Base-by-base conservation (phyloP, 2,329 filamentous ascomycete species). In the Alternaria sp. region DNA sequence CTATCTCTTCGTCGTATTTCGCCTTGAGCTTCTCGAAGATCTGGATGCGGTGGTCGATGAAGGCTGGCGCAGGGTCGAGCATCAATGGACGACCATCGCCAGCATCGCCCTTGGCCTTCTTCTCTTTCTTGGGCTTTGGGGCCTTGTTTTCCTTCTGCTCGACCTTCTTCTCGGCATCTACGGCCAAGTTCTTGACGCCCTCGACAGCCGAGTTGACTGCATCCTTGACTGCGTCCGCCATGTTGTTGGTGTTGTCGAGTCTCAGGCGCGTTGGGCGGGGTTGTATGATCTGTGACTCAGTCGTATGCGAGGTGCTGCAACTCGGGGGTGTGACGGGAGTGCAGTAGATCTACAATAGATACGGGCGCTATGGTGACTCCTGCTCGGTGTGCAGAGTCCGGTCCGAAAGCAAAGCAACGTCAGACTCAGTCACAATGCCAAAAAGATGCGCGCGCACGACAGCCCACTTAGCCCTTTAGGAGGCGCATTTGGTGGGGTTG, bases 11-110 rank as follows among this genome's bases (percentile, higher is more conserved):
- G 71, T 96, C 90, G 76, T 93, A 89, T 79, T 91, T 88, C 69
- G 92, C 90, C 86, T 96, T 96, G 70, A 97, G 86, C 79, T 91
- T 89, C 79, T 97, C 92, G 83, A 97, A 97, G 54, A 98, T 85
- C 57, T 91, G 88, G 75, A 97, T 90, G 67, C 96, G 90, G 80
- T 93, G 89, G 75, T 94, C 85, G 67, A 98, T 89, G 81, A 92
- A 97, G 64, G 90, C 89, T 60, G 94, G 91, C 19, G 88, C 85
- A 47, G 84, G 82, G 52, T 74, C 79, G 55, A 86, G 71, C 74
- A 85, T 83, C 30, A 83, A 74, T n/a, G 83, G 81, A 23, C 83
- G 80, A 50, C 78, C 77, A 68, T 81, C 80, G 25, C 68, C 70
- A 54, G 71, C 73, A 47, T 65, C 73, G n/a, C 73, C 75, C 72